Evolutionary conservation across 2,329 filamentous ascomycete genomes (phyloP).

Genomic region (Aspergillus chevalieri): DNA sequence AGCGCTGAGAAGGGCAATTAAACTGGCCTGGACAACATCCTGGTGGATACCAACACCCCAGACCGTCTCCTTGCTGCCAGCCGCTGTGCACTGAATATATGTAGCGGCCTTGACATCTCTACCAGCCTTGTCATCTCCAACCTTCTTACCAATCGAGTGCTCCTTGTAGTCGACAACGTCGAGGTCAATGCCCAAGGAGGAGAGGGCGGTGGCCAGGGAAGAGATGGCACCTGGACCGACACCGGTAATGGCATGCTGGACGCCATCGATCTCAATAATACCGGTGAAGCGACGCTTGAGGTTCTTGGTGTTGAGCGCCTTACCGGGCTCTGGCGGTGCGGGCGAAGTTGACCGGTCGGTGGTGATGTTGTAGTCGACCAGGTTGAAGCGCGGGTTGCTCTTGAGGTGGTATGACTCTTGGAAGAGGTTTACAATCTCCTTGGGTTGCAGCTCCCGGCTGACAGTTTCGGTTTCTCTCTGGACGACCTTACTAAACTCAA

Average conservation of each 20-base stretch:
- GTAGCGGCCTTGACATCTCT: constrained; percentile 86
- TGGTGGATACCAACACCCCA: constrained; percentile 62
- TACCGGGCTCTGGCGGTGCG: constrained; percentile 59
- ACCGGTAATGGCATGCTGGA: constrained; percentile 71
- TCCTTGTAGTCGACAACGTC: constrained; percentile 96
- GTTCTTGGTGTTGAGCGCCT: constrained; percentile 70
- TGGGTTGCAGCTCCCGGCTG: constrained; percentile 74
- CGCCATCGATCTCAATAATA: constrained; percentile 72
- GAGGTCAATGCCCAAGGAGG: constrained; percentile 71
- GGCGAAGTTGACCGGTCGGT: constrained; percentile 75
- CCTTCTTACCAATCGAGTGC: constrained; percentile 66
- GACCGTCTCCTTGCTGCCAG: constrained; percentile 52
- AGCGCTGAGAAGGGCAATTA: constrained; percentile 78
- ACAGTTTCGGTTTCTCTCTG: constrained; percentile 73
- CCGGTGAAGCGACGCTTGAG: constrained; percentile 78
- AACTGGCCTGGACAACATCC: constrained; percentile 82
- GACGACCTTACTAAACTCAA: constrained; percentile 83
- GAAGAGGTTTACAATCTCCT: constrained; percentile 83
- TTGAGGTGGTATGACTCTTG: constrained; percentile 80
- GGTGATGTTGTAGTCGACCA: constrained; percentile 87
- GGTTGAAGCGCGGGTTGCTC: constrained; percentile 73
- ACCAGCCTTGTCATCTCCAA: constrained; percentile 41
- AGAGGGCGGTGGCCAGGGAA: constrained; percentile 74
- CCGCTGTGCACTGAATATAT: constrained; percentile 80
- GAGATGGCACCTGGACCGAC: constrained; percentile 88